phyloP scores from a whole-genome alignment of 1,139 yeast genomes.

The Candida tetrigidarum region DNA sequence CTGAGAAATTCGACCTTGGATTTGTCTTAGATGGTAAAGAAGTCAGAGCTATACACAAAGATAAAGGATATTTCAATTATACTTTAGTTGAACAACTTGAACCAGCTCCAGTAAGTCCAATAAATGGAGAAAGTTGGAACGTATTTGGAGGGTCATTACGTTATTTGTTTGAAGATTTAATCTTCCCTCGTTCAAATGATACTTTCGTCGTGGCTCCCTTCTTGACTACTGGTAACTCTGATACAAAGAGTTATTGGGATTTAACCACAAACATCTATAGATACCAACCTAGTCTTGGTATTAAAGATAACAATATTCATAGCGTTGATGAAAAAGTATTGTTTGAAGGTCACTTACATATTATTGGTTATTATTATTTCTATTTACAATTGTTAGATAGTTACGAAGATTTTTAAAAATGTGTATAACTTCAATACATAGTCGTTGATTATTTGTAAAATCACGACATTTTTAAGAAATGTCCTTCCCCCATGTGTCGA shows the following conservation, averaged over 20 bases:
- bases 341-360: slow-evolving; percentile 29
- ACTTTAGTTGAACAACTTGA: no score
- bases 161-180: slow-evolving; percentile 47
- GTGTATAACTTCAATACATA: no score
- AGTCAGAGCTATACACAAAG: no score
- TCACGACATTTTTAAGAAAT: background rate
- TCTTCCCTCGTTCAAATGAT: slow-evolving; percentile 34
- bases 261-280: slow-evolving; percentile 77
- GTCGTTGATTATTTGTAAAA: no score
- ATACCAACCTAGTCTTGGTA: slow-evolving; percentile 46
- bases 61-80: no score
- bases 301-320: slow-evolving; percentile 32
- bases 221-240: slow-evolving; percentile 82
- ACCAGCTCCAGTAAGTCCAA: slow-evolving; percentile 44
- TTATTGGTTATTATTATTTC: slow-evolving; percentile 41
- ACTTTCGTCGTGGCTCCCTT: slow-evolving; percentile 65
- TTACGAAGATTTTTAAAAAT: background rate
- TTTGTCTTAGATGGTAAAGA: slow-evolving; percentile 28
- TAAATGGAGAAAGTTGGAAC: slow-evolving; percentile 42
- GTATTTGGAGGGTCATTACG: slow-evolving; percentile 47
- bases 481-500: slow-evolving; percentile 1
- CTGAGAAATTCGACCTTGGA: no score
- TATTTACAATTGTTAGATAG: slow-evolving; percentile 39
- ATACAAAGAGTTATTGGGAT: slow-evolving; percentile 78
- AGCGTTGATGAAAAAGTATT: slow-evolving; percentile 37